These are phyloP conservation scores for Xylariales sp. DNA, from an alignment of 2,329 filamentous ascomycete genomes.

Conservation along the genomic window DNA sequence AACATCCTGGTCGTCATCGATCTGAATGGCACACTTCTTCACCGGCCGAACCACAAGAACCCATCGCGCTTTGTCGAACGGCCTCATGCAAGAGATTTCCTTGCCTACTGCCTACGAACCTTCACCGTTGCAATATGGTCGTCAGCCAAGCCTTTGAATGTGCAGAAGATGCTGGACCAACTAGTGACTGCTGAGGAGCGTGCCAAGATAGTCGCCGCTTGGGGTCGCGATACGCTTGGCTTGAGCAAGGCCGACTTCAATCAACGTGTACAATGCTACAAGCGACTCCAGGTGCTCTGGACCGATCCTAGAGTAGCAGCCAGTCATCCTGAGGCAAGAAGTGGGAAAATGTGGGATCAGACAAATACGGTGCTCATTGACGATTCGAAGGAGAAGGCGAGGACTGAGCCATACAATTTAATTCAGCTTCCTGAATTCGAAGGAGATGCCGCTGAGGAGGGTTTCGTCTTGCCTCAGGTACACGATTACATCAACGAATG, in stretches of 20 bases:
- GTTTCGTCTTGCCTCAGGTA: slow-evolving; percentile 49
- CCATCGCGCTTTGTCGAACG: slow-evolving; percentile 58
- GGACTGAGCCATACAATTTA: slow-evolving; percentile 78
- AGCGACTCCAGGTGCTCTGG: slow-evolving; percentile 76
- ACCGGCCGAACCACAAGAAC: slow-evolving; percentile 53
- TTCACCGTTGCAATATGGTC: slow-evolving; percentile 90
- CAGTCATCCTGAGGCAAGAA: slow-evolving; percentile 38
- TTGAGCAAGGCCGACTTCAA: slow-evolving; percentile 62
- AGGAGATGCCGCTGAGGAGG: slow-evolving; percentile 36
- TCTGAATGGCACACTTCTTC: slow-evolving; percentile 85
- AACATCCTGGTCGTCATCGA: slow-evolving; percentile 81
- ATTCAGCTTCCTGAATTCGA: slow-evolving; percentile 75
- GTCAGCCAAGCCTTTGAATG: slow-evolving; percentile 71
- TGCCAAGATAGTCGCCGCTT: slow-evolving; percentile 59
- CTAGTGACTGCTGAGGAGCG: slow-evolving; percentile 56
- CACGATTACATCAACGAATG: slow-evolving; percentile 58
- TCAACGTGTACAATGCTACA: slow-evolving; percentile 79
- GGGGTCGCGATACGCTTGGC: slow-evolving; percentile 73
- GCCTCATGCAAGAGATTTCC: slow-evolving; percentile 63
- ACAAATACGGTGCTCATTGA: slow-evolving; percentile 87
- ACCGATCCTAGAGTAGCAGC: slow-evolving; percentile 35
- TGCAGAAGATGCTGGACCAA: slow-evolving; percentile 59
- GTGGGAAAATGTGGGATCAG: slow-evolving; percentile 62
- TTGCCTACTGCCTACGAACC: slow-evolving; percentile 67
- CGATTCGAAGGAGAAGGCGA: slow-evolving; percentile 75